Evolutionary conservation across 2,329 filamentous ascomycete species (phyloP).

Genomic region (Neonectria ditissima): DNA sequence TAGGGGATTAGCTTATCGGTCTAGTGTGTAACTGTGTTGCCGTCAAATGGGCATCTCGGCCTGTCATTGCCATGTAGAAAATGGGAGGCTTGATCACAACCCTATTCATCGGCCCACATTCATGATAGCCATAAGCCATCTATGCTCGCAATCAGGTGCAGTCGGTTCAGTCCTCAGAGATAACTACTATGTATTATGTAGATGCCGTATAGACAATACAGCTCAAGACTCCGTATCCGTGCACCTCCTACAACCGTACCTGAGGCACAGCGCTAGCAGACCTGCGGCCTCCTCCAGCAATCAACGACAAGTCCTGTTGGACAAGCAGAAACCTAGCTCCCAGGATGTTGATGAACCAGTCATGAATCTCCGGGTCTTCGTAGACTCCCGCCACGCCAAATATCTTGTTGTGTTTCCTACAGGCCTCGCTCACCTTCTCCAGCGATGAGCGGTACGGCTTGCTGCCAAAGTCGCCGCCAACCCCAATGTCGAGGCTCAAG

Average conservation of each 20-base stretch:
- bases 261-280: conserved; percentile 16
- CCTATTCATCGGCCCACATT: not conserved
- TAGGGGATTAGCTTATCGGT: no score
- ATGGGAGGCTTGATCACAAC: no score
- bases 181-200: no score
- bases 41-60: no score
- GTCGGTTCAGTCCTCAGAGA: not conserved
- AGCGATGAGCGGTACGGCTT: conserved; percentile 25
- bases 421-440: conserved; percentile 28
- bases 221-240: no score
- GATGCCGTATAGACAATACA: no score
- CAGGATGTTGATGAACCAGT: conserved; percentile 30
- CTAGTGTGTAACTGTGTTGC: no score
- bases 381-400: conserved; percentile 34
- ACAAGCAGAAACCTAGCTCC: conserved; percentile 29
- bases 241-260: conserved; percentile 18
- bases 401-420: conserved; percentile 25
- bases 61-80: no score
- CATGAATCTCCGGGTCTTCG: conserved; percentile 23
- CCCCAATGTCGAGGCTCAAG: conserved; percentile 36
- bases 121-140: not conserved
- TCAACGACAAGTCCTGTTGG: conserved; percentile 30
- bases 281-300: conserved; percentile 23
- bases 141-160: not conserved
- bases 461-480: conserved; percentile 24